Evolutionary conservation across 2,329 filamentous ascomycete species (phyloP).

Genomic region (Cercospora zeae-maydis): DNA sequence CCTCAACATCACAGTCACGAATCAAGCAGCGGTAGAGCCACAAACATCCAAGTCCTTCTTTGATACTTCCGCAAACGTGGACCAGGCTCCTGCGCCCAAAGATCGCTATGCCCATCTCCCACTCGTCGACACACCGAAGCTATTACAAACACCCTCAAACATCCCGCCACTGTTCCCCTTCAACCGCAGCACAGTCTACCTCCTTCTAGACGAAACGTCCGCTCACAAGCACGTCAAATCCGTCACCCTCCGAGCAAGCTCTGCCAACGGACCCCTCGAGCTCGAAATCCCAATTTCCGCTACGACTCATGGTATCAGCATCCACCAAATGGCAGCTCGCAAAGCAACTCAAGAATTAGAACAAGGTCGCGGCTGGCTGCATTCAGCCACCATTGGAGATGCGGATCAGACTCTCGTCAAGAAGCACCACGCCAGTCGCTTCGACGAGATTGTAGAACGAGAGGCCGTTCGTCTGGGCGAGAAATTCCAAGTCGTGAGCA

Average conservation of each 20-base stretch:
- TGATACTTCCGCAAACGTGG: conserved; percentile 48
- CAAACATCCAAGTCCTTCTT: conserved; percentile 56
- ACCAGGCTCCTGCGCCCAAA: conserved; percentile 32
- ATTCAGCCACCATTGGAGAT: conserved; percentile 47
- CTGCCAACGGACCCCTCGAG: conserved; percentile 55
- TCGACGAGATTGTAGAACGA: conserved; percentile 59
- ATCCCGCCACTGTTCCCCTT: conserved; percentile 67
- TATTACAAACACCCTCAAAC: conserved; percentile 61
- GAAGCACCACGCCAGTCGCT: conserved; percentile 49
- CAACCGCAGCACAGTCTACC: conserved; percentile 61
- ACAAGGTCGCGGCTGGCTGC: conserved; percentile 63
- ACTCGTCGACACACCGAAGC: conserved; percentile 49
- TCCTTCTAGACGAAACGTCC: conserved; percentile 57
- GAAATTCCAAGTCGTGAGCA: conserved; percentile 63
- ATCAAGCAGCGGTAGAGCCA: conserved; percentile 25
- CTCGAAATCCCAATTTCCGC: conserved; percentile 59
- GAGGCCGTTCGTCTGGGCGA: conserved; percentile 65
- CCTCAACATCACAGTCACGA: conserved; percentile 39
- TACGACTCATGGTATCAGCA: conserved; percentile 25
- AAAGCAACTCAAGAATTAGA: conserved; percentile 68
- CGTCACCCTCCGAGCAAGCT: conserved; percentile 58
- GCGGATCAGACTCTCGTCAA: conserved; percentile 44
- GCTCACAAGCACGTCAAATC: conserved; percentile 50
- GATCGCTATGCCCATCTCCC: conserved; percentile 54
- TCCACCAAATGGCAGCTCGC: conserved; percentile 68